Evolutionary conservation across 75 land plant species (phyloP).

Genomic region (Picea glauca): DNA sequence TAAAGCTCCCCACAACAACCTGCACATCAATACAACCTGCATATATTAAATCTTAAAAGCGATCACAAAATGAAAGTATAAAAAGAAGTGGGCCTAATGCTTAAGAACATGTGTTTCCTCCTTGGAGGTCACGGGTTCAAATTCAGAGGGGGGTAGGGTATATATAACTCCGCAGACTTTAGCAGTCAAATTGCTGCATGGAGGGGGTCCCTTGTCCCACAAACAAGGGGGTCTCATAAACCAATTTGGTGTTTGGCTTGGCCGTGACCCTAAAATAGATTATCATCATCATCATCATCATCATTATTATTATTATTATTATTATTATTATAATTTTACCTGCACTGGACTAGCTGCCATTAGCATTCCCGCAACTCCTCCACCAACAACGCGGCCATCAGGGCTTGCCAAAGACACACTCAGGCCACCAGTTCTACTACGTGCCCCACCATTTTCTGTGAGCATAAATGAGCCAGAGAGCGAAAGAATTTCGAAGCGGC

Average conservation of each 20-base stretch:
- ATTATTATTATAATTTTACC: constrained; percentile 39
- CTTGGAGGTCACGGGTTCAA: too few species aligned
- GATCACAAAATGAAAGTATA: background rate
- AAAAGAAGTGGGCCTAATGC: background rate
- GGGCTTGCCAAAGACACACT: constrained; percentile 77
- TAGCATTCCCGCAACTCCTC: constrained; percentile 78
- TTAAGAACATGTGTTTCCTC: too few species aligned
- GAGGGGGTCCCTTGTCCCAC: too few species aligned
- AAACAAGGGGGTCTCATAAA: too few species aligned
- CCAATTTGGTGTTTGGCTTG: too few species aligned
- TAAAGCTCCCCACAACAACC: constrained; percentile 40
- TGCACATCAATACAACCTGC: constrained; percentile 1
- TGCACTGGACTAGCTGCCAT: constrained; percentile 84
- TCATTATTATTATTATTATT: too few species aligned
- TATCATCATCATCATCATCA: too few species aligned
- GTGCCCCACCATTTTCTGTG: constrained; percentile 47
- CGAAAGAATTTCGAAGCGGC: constrained; percentile 81
- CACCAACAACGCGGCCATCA: constrained; percentile 84
- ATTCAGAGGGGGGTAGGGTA: too few species aligned
- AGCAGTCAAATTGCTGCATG: too few species aligned
- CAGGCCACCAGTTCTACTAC: constrained; percentile 64
- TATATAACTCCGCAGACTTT: too few species aligned
- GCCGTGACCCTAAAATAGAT: too few species aligned
- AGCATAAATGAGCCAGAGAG: constrained; percentile 74
- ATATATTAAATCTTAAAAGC: background rate